Evolutionary conservation across 257 asterid genomes (phyloP).

Genomic region (Salvia hispanica): DNA sequence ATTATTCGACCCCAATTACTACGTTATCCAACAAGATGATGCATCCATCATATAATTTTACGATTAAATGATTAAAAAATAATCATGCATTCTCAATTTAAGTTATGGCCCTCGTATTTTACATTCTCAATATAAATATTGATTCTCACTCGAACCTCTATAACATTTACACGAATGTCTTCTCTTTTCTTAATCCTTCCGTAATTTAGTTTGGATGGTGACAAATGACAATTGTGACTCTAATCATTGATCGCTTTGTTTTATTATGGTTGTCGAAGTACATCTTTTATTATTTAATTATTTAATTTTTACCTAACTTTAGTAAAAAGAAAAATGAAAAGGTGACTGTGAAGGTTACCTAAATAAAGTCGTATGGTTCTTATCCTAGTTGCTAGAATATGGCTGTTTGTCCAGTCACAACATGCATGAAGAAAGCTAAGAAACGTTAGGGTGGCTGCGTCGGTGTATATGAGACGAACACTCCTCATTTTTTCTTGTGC

Average conservation of each 20-base stretch:
- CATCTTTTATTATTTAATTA: not conserved
- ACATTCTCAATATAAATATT: no score
- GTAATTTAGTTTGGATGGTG: not conserved
- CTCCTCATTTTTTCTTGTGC: no score
- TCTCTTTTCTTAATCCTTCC: not conserved
- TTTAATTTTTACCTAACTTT: constrained; percentile 10
- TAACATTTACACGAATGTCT: no score
- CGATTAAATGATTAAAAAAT: no score
- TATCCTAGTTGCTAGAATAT: constrained; percentile 9
- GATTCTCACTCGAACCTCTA: no score
- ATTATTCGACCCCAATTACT: no score
- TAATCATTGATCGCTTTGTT: not conserved
- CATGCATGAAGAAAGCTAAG: not conserved
- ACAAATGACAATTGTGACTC: not conserved
- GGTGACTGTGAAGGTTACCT: constrained; percentile 32
- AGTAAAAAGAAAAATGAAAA: constrained; percentile 24
- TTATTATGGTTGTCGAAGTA: constrained; percentile 1
- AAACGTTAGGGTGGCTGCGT: not conserved
- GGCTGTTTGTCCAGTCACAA: not conserved
- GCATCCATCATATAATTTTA: no score
- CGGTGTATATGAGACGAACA: no score
- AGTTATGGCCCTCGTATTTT: no score
- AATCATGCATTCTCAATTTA: no score
- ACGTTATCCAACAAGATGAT: no score
- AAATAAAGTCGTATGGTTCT: constrained; percentile 28